Evolutionary conservation across 2,329 filamentous ascomycete species (phyloP).

Genomic region (Fusarium sp.): DNA sequence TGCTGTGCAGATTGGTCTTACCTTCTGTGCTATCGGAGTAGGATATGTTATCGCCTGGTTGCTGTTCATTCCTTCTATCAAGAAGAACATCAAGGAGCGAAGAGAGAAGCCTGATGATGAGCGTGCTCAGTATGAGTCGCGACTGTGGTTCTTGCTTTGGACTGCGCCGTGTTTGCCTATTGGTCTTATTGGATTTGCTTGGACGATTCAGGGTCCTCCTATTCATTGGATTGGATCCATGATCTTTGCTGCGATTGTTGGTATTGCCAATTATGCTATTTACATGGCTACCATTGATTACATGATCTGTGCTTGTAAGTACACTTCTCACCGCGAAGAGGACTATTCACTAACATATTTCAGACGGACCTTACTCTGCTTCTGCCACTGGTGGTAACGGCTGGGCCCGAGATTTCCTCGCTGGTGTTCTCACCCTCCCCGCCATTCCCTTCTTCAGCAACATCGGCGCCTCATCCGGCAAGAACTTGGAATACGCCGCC

Average conservation of each 20-base stretch:
- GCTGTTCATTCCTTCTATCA: conserved; percentile 68
- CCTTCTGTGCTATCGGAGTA: conserved; percentile 73
- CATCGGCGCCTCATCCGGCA: conserved; percentile 59
- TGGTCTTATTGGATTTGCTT: conserved; percentile 77
- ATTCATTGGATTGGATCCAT: conserved; percentile 76
- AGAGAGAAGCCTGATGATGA: conserved; percentile 63
- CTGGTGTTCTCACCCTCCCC: conserved; percentile 76
- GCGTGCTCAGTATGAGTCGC: conserved; percentile 74
- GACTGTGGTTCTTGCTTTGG: conserved; percentile 73
- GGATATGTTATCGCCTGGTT: conserved; percentile 73
- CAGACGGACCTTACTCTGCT: conserved; percentile 72
- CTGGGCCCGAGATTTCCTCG: conserved; percentile 78
- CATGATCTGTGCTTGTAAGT: conserved; percentile 59
- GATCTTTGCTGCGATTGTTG: conserved; percentile 73
- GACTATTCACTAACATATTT: neutral
- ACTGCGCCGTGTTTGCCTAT: conserved; percentile 70
- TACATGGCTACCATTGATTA: conserved; percentile 84
- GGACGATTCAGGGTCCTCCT: conserved; percentile 71
- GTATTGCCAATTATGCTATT: conserved; percentile 78
- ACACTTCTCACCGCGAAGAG: rapidly evolving
- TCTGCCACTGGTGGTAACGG: conserved; percentile 82
- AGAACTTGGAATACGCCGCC: conserved; percentile 68
- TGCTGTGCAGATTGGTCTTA: conserved; percentile 65
- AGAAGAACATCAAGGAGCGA: conserved; percentile 63
- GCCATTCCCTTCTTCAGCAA: conserved; percentile 73